Percentiles rank a stretch among this genome's conserved stretches.
phyloP scores from a whole-genome alignment of 345 rosid genomes.

The Carallia brachiata region DNA sequence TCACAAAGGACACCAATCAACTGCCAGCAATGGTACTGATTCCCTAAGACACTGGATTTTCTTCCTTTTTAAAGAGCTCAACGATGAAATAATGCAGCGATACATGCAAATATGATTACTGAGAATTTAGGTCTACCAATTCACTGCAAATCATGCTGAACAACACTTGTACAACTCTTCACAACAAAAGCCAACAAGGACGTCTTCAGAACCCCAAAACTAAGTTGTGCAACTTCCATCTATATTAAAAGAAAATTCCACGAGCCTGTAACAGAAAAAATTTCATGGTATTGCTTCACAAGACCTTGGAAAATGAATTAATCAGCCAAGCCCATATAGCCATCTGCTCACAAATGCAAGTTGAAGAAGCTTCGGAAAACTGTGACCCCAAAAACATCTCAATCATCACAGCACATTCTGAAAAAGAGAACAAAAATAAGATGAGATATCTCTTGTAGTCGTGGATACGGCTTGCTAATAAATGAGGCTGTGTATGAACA shows the following conservation, averaged over 20 bases:
- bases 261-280: neutral
- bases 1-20: neutral
- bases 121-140: constrained; percentile 11
- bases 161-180: constrained; percentile 5
- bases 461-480: neutral
- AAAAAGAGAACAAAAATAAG: neutral
- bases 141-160: constrained; percentile 15
- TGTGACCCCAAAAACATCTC: neutral
- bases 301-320: neutral
- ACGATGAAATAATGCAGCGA: neutral
- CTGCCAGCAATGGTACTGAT: neutral
- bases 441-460: constrained; percentile 5
- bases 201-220: constrained; percentile 1
- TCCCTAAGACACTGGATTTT: neutral
- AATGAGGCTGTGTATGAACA: neutral
- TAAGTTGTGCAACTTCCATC: neutral
- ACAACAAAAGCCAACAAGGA: constrained; percentile 4
- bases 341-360: constrained; percentile 11
- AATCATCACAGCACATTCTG: constrained; percentile 10
- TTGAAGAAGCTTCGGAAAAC: constrained; percentile 7
- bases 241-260: neutral
- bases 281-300: neutral
- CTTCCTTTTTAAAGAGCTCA: neutral
- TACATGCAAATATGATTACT: neutral
- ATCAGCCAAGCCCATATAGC: neutral